phyloP scores from a whole-genome alignment of 345 rosid species.

The Aethionema arabicum region DNA sequence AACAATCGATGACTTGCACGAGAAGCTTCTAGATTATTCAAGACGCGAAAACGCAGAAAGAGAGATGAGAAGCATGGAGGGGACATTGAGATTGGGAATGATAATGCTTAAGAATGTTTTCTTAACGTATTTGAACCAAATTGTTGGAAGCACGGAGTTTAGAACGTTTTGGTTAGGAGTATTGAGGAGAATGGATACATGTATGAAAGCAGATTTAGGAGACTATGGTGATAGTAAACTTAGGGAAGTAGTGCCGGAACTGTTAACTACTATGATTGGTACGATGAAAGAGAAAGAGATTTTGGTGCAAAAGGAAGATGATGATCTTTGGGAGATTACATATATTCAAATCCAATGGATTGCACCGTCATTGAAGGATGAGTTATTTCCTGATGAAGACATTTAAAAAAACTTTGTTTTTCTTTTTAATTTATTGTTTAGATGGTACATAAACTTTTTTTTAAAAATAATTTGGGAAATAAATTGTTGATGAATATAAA shows the following conservation, averaged over 20 bases:
- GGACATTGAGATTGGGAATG: conserved; percentile 66
- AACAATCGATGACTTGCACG: conserved; percentile 74
- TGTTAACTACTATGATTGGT: conserved; percentile 62
- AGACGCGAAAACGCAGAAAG: conserved; percentile 72
- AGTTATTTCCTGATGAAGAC: conserved; percentile 69
- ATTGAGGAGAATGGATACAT: conserved; percentile 92
- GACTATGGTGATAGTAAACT: conserved; percentile 58
- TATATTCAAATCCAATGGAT: conserved; percentile 95
- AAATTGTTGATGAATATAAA: too few relatives aligned
- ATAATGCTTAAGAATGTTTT: conserved; percentile 58
- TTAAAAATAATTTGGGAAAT: not conserved
- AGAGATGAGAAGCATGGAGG: conserved; percentile 91
- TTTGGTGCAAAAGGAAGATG: conserved; percentile 58
- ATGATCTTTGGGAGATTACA: conserved; percentile 82
- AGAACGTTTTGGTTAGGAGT: conserved; percentile 91
- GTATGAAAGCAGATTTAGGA: conserved; percentile 86
- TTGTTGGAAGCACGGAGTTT: conserved; percentile 56
- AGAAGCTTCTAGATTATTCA: conserved; percentile 80
- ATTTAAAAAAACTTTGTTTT: conserved; percentile 15
- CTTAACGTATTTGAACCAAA: conserved; percentile 42
- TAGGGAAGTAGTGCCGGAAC: conserved; percentile 54
- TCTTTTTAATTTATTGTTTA: not conserved
- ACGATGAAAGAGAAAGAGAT: conserved; percentile 71
- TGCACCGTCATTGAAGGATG: conserved; percentile 84
- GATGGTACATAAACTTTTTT: not conserved